Conservation (phyloP, 352 stramenopile species). For the Phytophthora colocasiae region DNA sequence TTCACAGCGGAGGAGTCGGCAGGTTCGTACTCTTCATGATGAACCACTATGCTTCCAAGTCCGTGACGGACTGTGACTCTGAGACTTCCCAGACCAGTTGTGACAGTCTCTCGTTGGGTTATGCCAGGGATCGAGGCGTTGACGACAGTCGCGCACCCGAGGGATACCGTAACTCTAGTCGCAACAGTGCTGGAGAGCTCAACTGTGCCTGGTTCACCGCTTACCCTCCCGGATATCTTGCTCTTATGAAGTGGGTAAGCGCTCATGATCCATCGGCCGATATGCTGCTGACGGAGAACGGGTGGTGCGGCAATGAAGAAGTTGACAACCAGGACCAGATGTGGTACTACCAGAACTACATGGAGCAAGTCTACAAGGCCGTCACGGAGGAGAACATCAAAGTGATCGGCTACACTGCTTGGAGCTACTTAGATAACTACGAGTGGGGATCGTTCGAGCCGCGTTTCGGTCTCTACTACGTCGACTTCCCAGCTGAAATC, state of each 20-base stretch:
- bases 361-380: slow-evolving; percentile 55
- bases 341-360: slow-evolving; percentile 47
- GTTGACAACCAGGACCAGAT: slow-evolving; percentile 54
- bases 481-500: slow-evolving; percentile 49
- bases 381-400: slow-evolving; percentile 38
- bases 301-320: slow-evolving; percentile 58
- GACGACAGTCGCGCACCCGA: slow-evolving; percentile 26
- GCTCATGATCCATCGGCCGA: slow-evolving; percentile 16
- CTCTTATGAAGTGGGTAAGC: no score
- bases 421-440: slow-evolving; percentile 39
- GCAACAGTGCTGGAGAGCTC: slow-evolving; percentile 2
- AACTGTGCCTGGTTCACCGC: slow-evolving; percentile 54
- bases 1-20: background rate
- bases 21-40: background rate
- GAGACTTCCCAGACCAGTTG: slow-evolving; percentile 36
- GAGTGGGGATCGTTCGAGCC: slow-evolving; percentile 43
- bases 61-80: slow-evolving; percentile 29
- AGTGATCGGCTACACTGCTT: slow-evolving; percentile 35
- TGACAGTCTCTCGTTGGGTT: slow-evolving; percentile 38
- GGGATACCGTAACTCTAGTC: slow-evolving; percentile 11
- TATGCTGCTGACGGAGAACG: slow-evolving; percentile 65
- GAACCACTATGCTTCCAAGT: background rate
- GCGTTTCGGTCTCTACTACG: slow-evolving; percentile 60
- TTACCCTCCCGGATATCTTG: slow-evolving; percentile 54
- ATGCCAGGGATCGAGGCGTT: slow-evolving; percentile 54